Conservation (phyloP, 2,329 filamentous ascomycete genomes). For the Myriosclerotinia scirpicola region DNA sequence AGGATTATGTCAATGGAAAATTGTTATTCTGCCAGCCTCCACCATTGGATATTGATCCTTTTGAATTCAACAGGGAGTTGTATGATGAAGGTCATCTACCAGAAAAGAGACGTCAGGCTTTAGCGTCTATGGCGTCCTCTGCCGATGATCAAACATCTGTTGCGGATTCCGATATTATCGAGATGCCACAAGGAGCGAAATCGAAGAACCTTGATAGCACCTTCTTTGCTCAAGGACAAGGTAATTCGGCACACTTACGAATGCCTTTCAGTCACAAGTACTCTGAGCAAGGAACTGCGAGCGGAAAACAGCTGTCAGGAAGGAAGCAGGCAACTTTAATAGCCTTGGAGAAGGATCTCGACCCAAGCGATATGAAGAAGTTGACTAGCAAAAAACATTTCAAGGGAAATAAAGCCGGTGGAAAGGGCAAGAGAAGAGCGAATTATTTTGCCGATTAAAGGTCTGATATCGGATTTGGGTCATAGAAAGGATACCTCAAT, state of each 20-base stretch:
- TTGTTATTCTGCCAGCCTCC: constrained; percentile 89
- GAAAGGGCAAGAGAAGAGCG: constrained; percentile 46
- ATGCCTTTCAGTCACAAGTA: constrained; percentile 92
- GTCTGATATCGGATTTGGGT: constrained; percentile 22
- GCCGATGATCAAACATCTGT: constrained; percentile 44
- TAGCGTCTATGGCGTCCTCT: constrained; percentile 47
- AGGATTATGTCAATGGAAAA: constrained; percentile 97
- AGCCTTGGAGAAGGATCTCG: constrained; percentile 80
- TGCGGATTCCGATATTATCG: constrained; percentile 51
- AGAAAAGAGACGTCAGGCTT: constrained; percentile 69
- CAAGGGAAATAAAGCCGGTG: constrained; percentile 68
- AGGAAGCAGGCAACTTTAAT: constrained; percentile 79
- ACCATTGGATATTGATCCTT: constrained; percentile 67
- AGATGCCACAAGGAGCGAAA: constrained; percentile 65
- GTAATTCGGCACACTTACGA: constrained; percentile 64
- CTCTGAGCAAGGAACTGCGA: constrained; percentile 68
- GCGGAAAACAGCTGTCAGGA: constrained; percentile 71
- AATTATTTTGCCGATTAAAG: constrained; percentile 41
- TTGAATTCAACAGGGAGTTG: constrained; percentile 83
- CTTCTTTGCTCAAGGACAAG: constrained; percentile 75
- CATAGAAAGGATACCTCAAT: constrained; percentile 23
- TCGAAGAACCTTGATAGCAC: constrained; percentile 76
- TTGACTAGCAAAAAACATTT: constrained; percentile 86
- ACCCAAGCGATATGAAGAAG: constrained; percentile 71
- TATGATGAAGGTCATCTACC: constrained; percentile 84